Percentiles rank a stretch among this genome's conserved stretches.
Conservation (phyloP, 2,329 filamentous ascomycete genomes). For the Daldinia sp. region DNA sequence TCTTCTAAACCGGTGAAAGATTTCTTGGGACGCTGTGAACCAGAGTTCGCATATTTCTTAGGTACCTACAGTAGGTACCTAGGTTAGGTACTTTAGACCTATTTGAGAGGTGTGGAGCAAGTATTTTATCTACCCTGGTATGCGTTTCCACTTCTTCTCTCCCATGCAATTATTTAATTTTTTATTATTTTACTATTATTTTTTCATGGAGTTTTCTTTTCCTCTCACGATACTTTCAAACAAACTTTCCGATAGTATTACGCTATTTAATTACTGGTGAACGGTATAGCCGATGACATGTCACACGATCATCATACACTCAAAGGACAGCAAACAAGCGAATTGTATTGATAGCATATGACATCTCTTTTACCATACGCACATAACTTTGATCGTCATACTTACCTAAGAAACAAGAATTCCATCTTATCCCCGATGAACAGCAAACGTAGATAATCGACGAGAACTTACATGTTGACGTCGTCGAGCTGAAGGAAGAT, state of each 20-base stretch:
- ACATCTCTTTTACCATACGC: background rate
- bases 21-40: slow-evolving; percentile 24
- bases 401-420: background rate
- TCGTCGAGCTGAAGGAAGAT: slow-evolving; percentile 2
- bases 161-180: slow-evolving; percentile 17
- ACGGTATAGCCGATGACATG: slow-evolving; percentile 18
- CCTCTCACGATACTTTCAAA: background rate
- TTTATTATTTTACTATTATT: background rate
- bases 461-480: background rate
- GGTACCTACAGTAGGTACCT: too few species aligned
- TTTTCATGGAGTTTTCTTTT: background rate
- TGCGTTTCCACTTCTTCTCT: background rate
- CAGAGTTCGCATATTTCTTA: slow-evolving; percentile 30
- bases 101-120: slow-evolving; percentile 14
- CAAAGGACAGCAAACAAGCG: background rate
- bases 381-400: background rate
- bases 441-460: slow-evolving; percentile 1
- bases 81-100: slow-evolving; percentile 3
- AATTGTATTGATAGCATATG: background rate
- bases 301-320: slow-evolving; percentile 13
- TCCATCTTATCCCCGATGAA: background rate
- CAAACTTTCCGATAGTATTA: background rate
- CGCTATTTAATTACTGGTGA: slow-evolving; percentile 2
- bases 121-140: slow-evolving; percentile 4
- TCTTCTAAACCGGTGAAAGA: slow-evolving; percentile 24